phyloP scores from a whole-genome alignment of 495 filamentous ascomycete species.

The Rhizodiscina lignyota region DNA sequence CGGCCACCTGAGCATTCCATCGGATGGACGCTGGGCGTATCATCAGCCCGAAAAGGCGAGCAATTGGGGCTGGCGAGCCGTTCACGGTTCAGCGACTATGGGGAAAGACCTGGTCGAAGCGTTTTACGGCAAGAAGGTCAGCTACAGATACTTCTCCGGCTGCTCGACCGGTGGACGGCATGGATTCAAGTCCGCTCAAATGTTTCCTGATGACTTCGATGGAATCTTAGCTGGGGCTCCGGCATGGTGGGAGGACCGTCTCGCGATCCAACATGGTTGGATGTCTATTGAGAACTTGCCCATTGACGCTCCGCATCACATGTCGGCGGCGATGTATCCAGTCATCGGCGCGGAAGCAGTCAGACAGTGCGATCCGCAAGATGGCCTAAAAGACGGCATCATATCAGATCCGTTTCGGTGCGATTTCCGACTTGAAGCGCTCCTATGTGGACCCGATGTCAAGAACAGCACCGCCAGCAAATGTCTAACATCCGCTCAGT shows the following conservation, averaged over 20 bases:
- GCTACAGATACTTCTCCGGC: conserved; percentile 36
- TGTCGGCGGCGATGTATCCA: conserved; percentile 32
- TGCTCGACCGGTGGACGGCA: conserved; percentile 46
- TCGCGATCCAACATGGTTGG: too few species aligned
- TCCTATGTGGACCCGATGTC: too few species aligned
- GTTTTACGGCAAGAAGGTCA: conserved; percentile 27
- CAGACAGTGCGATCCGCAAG: too few species aligned
- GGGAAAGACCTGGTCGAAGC: conserved; percentile 16
- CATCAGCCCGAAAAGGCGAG: conserved; percentile 17
- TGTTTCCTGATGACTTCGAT: conserved; percentile 42
- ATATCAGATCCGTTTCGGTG: too few species aligned
- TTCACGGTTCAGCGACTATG: conserved; percentile 31
- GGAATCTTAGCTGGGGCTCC: conserved; percentile 47
- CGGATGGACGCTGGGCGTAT: conserved; percentile 29
- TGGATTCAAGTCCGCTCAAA: conserved; percentile 34
- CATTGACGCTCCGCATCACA: conserved; percentile 28
- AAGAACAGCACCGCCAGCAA: too few species aligned
- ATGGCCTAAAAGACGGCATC: too few species aligned
- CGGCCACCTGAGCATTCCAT: conserved; percentile 29
- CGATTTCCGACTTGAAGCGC: too few species aligned
- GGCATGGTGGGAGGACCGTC: conserved; percentile 34
- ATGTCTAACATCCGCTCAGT: too few species aligned
- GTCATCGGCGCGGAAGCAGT: too few species aligned
- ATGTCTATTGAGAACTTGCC: conserved; percentile 16
- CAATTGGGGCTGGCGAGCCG: conserved; percentile 31